A percentile compares a stretch with the other conserved stretches of the same genome.
These are phyloP conservation scores for Yamadazyma blattariae DNA, from an alignment of 1,139 yeast species.

Conservation along the genomic window DNA sequence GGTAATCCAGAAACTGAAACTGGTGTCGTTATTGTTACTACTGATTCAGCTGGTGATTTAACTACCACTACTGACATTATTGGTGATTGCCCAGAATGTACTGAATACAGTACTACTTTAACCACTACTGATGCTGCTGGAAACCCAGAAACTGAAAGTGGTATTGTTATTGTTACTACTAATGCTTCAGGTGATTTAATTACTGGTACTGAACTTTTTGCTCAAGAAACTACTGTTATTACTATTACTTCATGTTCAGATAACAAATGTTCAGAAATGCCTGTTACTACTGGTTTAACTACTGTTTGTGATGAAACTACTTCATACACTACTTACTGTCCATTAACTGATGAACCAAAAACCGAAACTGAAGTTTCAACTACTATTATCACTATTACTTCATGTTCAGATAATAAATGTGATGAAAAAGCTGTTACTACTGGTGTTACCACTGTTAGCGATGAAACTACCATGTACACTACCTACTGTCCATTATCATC, in stretches of 20 bases:
- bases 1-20: slow-evolving; percentile 8
- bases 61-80: slow-evolving; percentile 7
- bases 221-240: slow-evolving; percentile 20
- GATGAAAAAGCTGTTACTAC: slow-evolving; percentile 30
- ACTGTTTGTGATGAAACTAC: slow-evolving; percentile 25
- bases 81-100: slow-evolving; percentile 8
- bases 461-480: slow-evolving; percentile 36
- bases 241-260: slow-evolving; percentile 49
- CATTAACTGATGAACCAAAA: slow-evolving; percentile 14
- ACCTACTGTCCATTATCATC: slow-evolving; percentile 43
- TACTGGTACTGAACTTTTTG: slow-evolving; percentile 8
- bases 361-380: slow-evolving; percentile 14
- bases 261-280: slow-evolving; percentile 27
- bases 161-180: slow-evolving; percentile 10
- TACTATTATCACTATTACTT: slow-evolving; percentile 45
- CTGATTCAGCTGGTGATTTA: slow-evolving; percentile 8
- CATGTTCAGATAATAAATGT: slow-evolving; percentile 40
- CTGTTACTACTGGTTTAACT: slow-evolving; percentile 21
- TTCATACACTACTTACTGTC: slow-evolving; percentile 35
- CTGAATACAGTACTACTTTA: slow-evolving; percentile 6
- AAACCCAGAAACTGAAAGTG: slow-evolving; percentile 5
- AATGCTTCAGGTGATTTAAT: slow-evolving; percentile 8
- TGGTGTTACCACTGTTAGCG: slow-evolving; percentile 34
- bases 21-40: slow-evolving; percentile 7
- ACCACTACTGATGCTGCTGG: slow-evolving; percentile 8